Evolutionary conservation across 2,329 filamentous ascomycete species (phyloP).

Genomic region (Stagonosporopsis tanaceti): DNA sequence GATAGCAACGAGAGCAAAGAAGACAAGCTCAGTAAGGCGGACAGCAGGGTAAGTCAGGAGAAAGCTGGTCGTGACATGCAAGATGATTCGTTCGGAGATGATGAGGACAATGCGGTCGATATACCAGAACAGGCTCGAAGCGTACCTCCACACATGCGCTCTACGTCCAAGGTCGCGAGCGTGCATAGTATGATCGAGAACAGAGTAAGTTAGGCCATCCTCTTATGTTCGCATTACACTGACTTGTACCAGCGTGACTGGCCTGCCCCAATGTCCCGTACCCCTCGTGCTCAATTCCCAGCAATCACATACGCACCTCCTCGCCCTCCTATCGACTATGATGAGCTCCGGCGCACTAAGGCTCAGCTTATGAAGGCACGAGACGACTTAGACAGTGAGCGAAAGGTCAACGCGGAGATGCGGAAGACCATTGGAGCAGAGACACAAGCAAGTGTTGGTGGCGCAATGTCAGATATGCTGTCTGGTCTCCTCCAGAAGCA

Average conservation of each 20-base stretch:
- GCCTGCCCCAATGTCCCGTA: constrained; percentile 1
- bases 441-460: constrained; percentile 15
- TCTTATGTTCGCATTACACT: not conserved
- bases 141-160: constrained; percentile 24
- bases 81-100: not conserved
- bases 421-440: constrained; percentile 20
- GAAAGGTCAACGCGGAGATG: constrained; percentile 18
- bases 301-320: not conserved
- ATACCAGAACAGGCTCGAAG: not conserved
- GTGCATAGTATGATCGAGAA: not conserved
- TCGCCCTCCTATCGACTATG: constrained; percentile 7
- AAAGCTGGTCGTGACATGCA: not conserved
- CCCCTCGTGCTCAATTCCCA: constrained; percentile 6
- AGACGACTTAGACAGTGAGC: constrained; percentile 27
- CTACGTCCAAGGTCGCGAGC: not conserved
- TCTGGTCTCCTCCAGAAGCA: constrained; percentile 28
- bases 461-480: constrained; percentile 20
- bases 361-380: constrained; percentile 25
- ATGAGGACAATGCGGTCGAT: not conserved
- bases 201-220: constrained; percentile 1
- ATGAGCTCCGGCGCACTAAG: constrained; percentile 19
- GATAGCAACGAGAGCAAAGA: not conserved
- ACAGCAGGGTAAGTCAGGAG: not conserved
- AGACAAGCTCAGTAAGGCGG: too few relatives aligned
- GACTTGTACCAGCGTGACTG: constrained; percentile 1